Base-by-base conservation (phyloP, 371 early-diverging fungal genomes). In the Batkoa obscura region DNA sequence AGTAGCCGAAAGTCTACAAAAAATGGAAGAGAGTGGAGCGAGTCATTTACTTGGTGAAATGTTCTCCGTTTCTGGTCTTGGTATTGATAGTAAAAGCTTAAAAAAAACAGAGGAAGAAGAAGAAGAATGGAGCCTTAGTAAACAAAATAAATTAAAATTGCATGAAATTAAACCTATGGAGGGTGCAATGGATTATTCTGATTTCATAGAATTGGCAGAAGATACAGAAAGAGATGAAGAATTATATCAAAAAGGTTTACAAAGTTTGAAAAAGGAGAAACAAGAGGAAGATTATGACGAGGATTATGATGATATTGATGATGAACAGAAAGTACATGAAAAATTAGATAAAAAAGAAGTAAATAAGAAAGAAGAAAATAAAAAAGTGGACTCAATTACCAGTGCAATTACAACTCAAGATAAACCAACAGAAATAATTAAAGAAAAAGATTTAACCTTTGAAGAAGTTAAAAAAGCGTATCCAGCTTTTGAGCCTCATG, bases 171-270 rank as follows among this genome's bases (percentile, higher is more conserved):
- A 23, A 23, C 23, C 23, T 23, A 23, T 23, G 23, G 23, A 23
- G 23, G 23, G 23, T 23, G 89, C 89, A 3, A 65, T 86, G 0
- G 89, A 91, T 66, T 91, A 74, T 62, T 84, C 83, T 0, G 84
- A 85, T 58, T 77, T 82, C 61, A 73, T 83, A 60, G 91, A 90
- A 60, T 64, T 83, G 6, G 84, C 80, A 3, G 88, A 86, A 57
- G 76, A 74, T 37, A 60, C 67, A 3, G 60, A 47, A 43, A 38
- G 36, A 15, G 43, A 32, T 10, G 23, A 23, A 23, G 23, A 23
- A 23, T 23, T 23, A 23, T 23, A 23, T 23, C 23, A 23, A 23
- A 23, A 23, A 23, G 23, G 23, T 23, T 23, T 23, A 23, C 23
- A 23, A 23, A 23, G 23, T 23, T 23, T 23, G 23, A 23, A 23